Evolutionary conservation across 768 basidiomycete genomes (phyloP).

Genomic region (Suillus weaverae): DNA sequence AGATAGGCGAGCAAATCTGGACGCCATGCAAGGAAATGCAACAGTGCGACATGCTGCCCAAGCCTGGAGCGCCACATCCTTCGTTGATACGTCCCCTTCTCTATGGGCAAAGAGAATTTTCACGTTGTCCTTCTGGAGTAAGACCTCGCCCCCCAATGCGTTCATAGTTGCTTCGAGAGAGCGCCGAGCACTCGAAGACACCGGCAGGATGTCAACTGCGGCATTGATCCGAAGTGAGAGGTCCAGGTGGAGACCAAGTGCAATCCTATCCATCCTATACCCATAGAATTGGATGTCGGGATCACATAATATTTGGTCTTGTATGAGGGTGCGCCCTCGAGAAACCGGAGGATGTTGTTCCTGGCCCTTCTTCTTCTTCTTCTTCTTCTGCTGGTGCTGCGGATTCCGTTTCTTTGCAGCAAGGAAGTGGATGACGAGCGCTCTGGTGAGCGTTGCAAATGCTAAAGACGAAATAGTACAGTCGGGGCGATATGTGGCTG

Average conservation of each 20-base stretch:
- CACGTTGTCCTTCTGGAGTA: conserved; percentile 29
- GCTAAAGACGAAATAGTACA: conserved; percentile 39
- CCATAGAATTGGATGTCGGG: conserved; percentile 33
- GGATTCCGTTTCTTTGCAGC: conserved; percentile 12
- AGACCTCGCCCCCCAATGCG: conserved; percentile 38
- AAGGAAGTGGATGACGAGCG: conserved; percentile 36
- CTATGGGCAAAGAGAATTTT: conserved; percentile 31
- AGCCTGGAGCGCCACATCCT: conserved; percentile 39
- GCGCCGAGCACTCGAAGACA: conserved; percentile 22
- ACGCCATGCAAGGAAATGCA: conserved; percentile 21
- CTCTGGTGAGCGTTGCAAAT: conserved; percentile 37
- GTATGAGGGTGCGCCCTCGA: conserved; percentile 25
- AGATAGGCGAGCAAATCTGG: conserved; percentile 14
- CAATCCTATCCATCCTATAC: conserved; percentile 48
- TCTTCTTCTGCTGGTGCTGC: conserved; percentile 2
- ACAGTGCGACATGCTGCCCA: conserved; percentile 45
- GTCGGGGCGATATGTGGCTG: conserved; percentile 40
- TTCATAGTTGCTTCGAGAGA: conserved; percentile 37
- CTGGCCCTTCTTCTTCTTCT: conserved; percentile 9
- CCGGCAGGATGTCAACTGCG: conserved; percentile 45
- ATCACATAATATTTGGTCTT: conserved; percentile 34
- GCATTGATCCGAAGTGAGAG: conserved; percentile 31
- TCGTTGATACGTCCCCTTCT: conserved; percentile 16
- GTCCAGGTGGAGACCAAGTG: conserved; percentile 41
- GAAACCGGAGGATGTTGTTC: not conserved